A percentile compares a stretch with the other conserved stretches of the same genome.
These are phyloP conservation scores for Aspergillus olivimuriae DNA, from an alignment of 495 filamentous ascomycete genomes.

Conservation along the genomic window DNA sequence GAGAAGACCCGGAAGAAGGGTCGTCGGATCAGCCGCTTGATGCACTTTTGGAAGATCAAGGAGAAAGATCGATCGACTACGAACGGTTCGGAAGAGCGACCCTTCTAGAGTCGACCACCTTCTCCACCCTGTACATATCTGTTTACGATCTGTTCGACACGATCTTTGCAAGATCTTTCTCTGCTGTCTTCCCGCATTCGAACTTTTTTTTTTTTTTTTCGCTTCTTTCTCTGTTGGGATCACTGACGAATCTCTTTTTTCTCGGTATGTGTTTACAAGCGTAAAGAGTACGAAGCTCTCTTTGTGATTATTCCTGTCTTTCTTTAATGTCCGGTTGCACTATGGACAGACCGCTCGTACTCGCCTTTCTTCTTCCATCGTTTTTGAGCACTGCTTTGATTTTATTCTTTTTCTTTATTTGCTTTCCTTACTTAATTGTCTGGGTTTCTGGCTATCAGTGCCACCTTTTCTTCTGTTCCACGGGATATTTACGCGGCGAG, in stretches of 20 bases:
- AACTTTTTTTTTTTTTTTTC: constrained; percentile 14
- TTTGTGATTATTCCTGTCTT: constrained; percentile 27
- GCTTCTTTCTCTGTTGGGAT: constrained; percentile 21
- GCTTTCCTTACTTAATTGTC: constrained; percentile 8
- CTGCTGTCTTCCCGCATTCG: constrained; percentile 12
- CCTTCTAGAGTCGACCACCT: constrained; percentile 14
- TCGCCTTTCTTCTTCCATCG: constrained; percentile 12
- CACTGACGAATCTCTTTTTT: constrained; percentile 42
- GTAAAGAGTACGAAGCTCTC: constrained; percentile 33
- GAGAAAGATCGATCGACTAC: constrained; percentile 36
- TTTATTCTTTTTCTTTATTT: constrained; percentile 15
- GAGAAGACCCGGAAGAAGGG: constrained; percentile 66
- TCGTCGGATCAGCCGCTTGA: constrained; percentile 69
- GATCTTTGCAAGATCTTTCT: constrained; percentile 16
- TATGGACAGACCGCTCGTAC: constrained; percentile 14
- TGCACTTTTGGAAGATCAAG: constrained; percentile 76
- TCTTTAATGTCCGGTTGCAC: constrained; percentile 34
- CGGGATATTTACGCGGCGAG: constrained; percentile 8
- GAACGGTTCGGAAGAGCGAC: constrained; percentile 19
- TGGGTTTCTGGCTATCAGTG: constrained; percentile 8
- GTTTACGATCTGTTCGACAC: constrained; percentile 19
- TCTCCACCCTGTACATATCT: constrained; percentile 23
- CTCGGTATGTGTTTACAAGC: constrained; percentile 22
- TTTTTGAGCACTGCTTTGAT: too few species aligned
- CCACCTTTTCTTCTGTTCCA: constrained; percentile 2